Evolutionary conservation across 768 basidiomycete genomes (phyloP), one percentile per base, ranked within the genome.

Genomic region (Chiua virens): DNA sequence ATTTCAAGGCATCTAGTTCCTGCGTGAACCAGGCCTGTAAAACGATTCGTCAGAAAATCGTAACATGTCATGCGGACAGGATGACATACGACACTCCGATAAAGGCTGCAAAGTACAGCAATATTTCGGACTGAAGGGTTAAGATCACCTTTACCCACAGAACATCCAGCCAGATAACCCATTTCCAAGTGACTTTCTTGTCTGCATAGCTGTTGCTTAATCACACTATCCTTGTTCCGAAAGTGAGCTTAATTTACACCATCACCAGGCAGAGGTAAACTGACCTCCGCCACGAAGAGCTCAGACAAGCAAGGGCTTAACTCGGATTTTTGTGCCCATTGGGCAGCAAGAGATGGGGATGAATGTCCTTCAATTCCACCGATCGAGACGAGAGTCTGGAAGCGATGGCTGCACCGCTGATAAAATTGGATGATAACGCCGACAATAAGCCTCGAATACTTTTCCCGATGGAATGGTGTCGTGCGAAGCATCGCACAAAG

Each of bases 381-480:
- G 30, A 64, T 61, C 4, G 81, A 75, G 13, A 88, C 85, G 30
- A 90, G 73, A 62, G 82, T 80, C 55, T 92, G 87, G 66, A 92
- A 97, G 35, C 85, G 79, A 61, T 93, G 87, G 58, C 90, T 92
- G 58, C 93, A 98, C 23, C 89, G 83, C 64, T 97, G 92, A 61
- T 98, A 97, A 65, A 96, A 97, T 67, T 97, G 94, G 36, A 96
- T 92, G 50, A 98, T 88, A 47, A 98, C 88, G 15, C 89, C 86
- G 28, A 98, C 80, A 50, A 98, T 95, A 27, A 98, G 75, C n/a
- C 92, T 82, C 17, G 92, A 86, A 66, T 98, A 97, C 64, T 87
- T 94, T 69, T 98, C 96, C 53, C 87, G 80, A 63, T 98, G 96
- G 72, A 98, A 98, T 0, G 95, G 94, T 17, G 91, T 93, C 6